A percentile compares a stretch with the other conserved stretches of the same genome.
These are phyloP conservation scores for Phytophthora nicotianae DNA, from an alignment of 352 stramenopile genomes.

Conservation along the genomic window DNA sequence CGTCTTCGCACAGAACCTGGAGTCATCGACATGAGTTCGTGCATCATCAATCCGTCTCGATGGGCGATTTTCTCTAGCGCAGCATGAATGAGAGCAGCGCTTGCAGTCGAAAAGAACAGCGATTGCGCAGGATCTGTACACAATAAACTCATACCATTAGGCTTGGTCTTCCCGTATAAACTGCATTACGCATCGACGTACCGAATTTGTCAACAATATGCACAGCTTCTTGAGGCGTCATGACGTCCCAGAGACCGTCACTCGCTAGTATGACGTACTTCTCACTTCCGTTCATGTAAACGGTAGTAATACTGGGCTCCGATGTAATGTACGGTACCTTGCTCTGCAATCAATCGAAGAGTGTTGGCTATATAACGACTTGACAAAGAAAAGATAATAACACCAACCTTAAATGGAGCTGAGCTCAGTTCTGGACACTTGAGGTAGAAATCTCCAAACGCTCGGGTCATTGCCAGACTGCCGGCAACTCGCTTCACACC, in stretches of 20 bases:
- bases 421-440: conserved; percentile 93
- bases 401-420: conserved; percentile 88
- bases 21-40: conserved; percentile 66
- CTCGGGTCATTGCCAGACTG: conserved; percentile 91
- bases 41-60: conserved; percentile 69
- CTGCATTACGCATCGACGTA: conserved; percentile 23
- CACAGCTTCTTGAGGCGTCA: conserved; percentile 66
- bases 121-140: conserved; percentile 47
- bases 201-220: conserved; percentile 74
- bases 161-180: neutral
- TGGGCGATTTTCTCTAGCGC: conserved; percentile 74
- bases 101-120: conserved; percentile 61
- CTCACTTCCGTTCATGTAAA: conserved; percentile 60
- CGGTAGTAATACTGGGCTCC: conserved; percentile 60
- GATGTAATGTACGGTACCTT: conserved; percentile 84
- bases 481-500: conserved; percentile 92
- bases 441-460: conserved; percentile 94
- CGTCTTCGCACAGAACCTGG: conserved; percentile 54
- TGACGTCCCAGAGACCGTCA: conserved; percentile 84
- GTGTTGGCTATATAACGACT: neutral
- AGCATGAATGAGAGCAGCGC: conserved; percentile 69
- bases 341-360: conserved; percentile 39
- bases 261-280: conserved; percentile 82
- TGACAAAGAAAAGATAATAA: neutral
- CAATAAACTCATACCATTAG: conserved; percentile 10